A percentile compares a stretch with the other conserved stretches of the same genome.
Conservation (phyloP, 2,329 filamentous ascomycete genomes). For the Colletotrichum sp. region DNA sequence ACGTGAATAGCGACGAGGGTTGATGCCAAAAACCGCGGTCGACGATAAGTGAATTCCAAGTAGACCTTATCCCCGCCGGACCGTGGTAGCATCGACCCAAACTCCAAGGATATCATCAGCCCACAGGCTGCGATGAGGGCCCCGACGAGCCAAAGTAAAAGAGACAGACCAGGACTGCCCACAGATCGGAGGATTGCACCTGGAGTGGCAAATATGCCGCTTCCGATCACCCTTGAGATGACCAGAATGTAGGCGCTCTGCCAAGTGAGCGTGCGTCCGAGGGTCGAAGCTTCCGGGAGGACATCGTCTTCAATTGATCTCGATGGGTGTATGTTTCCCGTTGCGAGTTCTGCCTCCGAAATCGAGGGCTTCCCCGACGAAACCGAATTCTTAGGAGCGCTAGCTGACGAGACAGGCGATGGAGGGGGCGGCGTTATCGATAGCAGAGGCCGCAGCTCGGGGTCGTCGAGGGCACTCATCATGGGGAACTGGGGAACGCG, state of each 20-base stretch:
- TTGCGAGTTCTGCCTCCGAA: background rate
- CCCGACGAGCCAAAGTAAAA: slow-evolving; percentile 68
- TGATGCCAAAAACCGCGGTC: slow-evolving; percentile 68
- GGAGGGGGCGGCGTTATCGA: background rate
- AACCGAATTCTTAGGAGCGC: background rate
- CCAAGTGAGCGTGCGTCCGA: slow-evolving; percentile 67
- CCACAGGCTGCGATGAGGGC: slow-evolving; percentile 66
- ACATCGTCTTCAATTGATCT: slow-evolving; percentile 60
- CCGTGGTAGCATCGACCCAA: slow-evolving; percentile 73
- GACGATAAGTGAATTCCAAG: slow-evolving; percentile 71
- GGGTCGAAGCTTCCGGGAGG: slow-evolving; percentile 61
- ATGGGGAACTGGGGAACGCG: background rate
- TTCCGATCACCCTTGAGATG: slow-evolving; percentile 72
- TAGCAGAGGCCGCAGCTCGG: background rate
- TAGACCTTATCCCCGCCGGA: slow-evolving; percentile 75
- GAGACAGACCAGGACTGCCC: slow-evolving; percentile 68
- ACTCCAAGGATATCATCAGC: slow-evolving; percentile 68
- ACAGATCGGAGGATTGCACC: slow-evolving; percentile 70
- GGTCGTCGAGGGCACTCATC: background rate
- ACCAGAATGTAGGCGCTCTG: slow-evolving; percentile 70
- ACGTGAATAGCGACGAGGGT: slow-evolving; percentile 68
- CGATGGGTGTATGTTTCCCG: background rate
- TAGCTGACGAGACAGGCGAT: background rate
- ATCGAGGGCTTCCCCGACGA: background rate
- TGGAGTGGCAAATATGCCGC: slow-evolving; percentile 75